These are phyloP conservation scores for Dictyostelium brefeldianum DNA, from an alignment of 78 protist species.

Conservation along the genomic window DNA sequence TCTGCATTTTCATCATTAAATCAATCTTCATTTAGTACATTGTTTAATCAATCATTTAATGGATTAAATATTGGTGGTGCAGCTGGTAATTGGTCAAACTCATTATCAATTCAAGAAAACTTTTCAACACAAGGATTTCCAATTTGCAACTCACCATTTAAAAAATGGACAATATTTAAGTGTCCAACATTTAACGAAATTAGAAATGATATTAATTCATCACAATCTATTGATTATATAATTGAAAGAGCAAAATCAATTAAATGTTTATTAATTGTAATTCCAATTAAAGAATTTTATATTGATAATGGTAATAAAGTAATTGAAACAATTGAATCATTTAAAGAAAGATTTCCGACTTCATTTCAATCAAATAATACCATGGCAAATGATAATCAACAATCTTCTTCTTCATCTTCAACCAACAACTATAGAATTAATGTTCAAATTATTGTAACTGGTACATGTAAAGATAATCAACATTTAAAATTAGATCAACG, in stretches of 20 bases:
- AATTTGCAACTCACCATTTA: constrained; percentile 3
- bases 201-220: constrained; percentile 16
- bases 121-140: constrained; percentile 19
- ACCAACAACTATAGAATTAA: neutral
- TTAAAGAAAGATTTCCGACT: constrained; percentile 17
- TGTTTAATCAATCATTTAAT: too few relatives aligned
- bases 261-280: constrained; percentile 10
- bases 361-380: constrained; percentile 1
- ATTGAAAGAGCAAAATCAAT: constrained; percentile 12
- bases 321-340: constrained; percentile 6
- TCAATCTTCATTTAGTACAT: neutral
- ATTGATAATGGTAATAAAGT: constrained; percentile 19
- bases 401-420: neutral
- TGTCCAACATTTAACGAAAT: constrained; percentile 24
- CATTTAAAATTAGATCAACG: constrained; percentile 4
- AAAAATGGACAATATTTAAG: constrained; percentile 10
- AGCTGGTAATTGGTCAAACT: neutral
- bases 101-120: constrained; percentile 23
- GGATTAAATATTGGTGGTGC: neutral
- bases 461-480: neutral
- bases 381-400: too few relatives aligned
- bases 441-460: constrained; percentile 1
- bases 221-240: constrained; percentile 11
- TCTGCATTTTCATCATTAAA: neutral
- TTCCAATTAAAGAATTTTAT: constrained; percentile 18